These are phyloP conservation scores for Clitoria ternatea DNA, from an alignment of 306 rosid genomes.

Conservation along the genomic window DNA sequence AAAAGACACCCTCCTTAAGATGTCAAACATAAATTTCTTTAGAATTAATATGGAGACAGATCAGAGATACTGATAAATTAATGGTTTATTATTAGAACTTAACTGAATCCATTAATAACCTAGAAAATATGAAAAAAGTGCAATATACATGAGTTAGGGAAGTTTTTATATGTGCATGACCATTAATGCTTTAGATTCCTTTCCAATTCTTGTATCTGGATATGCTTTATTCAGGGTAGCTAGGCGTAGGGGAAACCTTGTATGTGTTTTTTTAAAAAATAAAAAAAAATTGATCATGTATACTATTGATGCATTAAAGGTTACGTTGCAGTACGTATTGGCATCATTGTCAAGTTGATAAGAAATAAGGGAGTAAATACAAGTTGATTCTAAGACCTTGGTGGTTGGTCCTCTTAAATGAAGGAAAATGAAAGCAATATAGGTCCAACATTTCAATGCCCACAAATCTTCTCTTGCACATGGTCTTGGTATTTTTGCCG, in stretches of 20 bases:
- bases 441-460: not conserved
- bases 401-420: slow-evolving; percentile 28
- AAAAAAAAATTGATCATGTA: not conserved
- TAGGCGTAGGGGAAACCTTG: not conserved
- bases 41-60: too few species aligned
- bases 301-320: not conserved
- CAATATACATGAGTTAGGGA: too few species aligned
- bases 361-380: not conserved
- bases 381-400: slow-evolving; percentile 23
- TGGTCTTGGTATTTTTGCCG: slow-evolving; percentile 21
- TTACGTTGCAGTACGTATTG: not conserved
- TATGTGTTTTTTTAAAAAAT: not conserved
- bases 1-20: too few species aligned
- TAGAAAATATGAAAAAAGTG: too few species aligned
- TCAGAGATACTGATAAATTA: not conserved
- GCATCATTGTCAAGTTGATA: not conserved
- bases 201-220: not conserved
- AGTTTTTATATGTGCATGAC: not conserved
- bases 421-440: slow-evolving; percentile 4
- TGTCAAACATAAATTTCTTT: too few species aligned
- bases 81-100: not conserved
- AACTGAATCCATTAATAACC: too few species aligned
- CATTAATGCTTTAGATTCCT: not conserved
- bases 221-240: not conserved
- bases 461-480: slow-evolving; percentile 14